Evolutionary conservation across 345 rosid genomes (phyloP).

Genomic region (Viola odorata): DNA sequence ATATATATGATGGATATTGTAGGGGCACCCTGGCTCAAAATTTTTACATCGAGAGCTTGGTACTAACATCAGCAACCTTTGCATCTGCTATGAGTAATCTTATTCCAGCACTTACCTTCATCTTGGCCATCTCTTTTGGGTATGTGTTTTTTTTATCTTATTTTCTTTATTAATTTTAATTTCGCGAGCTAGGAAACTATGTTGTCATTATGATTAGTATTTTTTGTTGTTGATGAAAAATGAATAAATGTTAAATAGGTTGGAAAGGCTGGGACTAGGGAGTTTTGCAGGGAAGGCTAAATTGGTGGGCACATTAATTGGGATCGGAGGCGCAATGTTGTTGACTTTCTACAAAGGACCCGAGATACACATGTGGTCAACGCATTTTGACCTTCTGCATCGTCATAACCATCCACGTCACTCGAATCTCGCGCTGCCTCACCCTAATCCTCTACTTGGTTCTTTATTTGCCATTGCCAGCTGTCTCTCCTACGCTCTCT

Average conservation of each 20-base stretch:
- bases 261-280: constrained; percentile 6
- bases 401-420: neutral
- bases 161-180: neutral
- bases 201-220: too few relatives aligned
- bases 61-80: neutral
- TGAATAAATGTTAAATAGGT: neutral
- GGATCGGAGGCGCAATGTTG: constrained; percentile 14
- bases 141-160: neutral
- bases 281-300: neutral
- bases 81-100: neutral
- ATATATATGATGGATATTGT: too few relatives aligned
- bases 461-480: neutral
- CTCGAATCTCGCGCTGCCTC: too few relatives aligned
- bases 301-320: constrained; percentile 8
- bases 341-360: constrained; percentile 2
- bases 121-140: neutral
- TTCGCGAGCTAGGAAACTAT: too few relatives aligned
- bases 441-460: too few relatives aligned
- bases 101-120: neutral
- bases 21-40: neutral
- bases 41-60: neutral
- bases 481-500: constrained; percentile 6
- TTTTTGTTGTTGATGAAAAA: too few relatives aligned
- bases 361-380: neutral
- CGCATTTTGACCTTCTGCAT: constrained; percentile 7